Evolutionary conservation across 148 eudicot genomes (phyloP), one percentile per base, ranked within the genome.

Genomic region (Arctostaphylos glauca): DNA sequence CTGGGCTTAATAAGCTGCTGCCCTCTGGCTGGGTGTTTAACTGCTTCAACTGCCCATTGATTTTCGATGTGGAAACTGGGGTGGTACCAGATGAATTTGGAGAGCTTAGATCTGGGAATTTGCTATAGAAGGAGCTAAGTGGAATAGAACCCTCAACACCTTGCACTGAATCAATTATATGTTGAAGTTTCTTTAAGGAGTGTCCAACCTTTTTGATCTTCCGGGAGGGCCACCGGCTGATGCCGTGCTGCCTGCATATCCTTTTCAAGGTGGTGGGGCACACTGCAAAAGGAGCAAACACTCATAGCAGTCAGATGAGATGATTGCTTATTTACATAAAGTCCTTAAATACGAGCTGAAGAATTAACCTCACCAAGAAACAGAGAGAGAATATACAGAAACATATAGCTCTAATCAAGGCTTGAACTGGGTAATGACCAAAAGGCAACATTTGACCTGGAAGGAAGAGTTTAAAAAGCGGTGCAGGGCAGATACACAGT

Each of bases 241-340:
- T 96, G 53, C 99, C 98, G 38, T 93, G 97, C 76, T 96, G 97
- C 83, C 99, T 91, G 83, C 99, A 96, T 86, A 96, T 94, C 86
- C 99, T 91, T 87, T 96, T 96, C 87, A 96, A 85, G 48, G 99
- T 96, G 38, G 99, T 94, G 12, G 98, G 98, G 87, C 99, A 94
- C 79, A 96, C 99, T 96, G 88, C 88, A 90, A 80, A 70, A 48
- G 43, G 53, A 59, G 79, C 43, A 43, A 55, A 55, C 38, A 78
- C n/a, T 41, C 43, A 47, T 7, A 83, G 53, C 9, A 13, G 19
- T 9, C 41, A 21, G 48, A 41, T 38, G 41, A 21, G 48, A 41
- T 38, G 25, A 66, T 66, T 1, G 41, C 54, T 74, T 74, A 74
- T 9, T 48, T 74, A 41, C 55, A 74, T 21, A 55, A 47, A 74